These are phyloP conservation scores for Arctium minus DNA, from an alignment of 129 eudicot genomes.

Conservation along the genomic window DNA sequence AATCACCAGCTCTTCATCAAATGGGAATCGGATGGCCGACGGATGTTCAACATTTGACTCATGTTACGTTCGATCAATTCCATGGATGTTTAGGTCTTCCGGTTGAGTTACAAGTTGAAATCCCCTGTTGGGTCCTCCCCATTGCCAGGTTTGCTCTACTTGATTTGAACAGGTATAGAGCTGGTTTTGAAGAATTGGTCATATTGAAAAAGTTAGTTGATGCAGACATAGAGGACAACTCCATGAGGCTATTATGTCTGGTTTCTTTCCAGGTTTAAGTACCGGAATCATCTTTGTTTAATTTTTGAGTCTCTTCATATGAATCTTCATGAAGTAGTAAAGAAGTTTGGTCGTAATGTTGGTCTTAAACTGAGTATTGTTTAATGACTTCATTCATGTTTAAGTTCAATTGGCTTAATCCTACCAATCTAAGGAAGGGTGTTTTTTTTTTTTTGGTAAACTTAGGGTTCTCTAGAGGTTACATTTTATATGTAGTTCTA, in stretches of 20 bases:
- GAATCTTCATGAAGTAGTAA: conserved; percentile 97
- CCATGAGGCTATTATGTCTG: conserved; percentile 73
- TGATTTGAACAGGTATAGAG: conserved; percentile 61
- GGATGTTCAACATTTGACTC: conserved; percentile 75
- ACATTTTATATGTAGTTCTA: no score
- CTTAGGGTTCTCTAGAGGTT: no score
- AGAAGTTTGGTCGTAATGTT: conserved; percentile 98
- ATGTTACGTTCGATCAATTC: conserved; percentile 89
- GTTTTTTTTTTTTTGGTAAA: no score
- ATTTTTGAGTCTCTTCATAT: conserved; percentile 99
- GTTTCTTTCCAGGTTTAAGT: conserved; percentile 84
- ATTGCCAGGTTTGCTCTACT: conserved; percentile 63
- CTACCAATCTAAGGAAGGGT: no score
- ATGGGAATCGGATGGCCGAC: conserved; percentile 99
- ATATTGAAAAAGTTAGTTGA: conserved; percentile 90
- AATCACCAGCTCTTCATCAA: conserved; percentile 32
- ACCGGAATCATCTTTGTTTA: conserved; percentile 95
- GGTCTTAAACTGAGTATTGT: conserved; percentile 98
- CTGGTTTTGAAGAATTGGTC: conserved; percentile 88
- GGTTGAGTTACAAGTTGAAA: conserved; percentile 75
- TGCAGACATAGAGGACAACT: conserved; percentile 74
- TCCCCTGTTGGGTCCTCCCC: conserved; percentile 71
- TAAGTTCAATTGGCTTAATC: no score
- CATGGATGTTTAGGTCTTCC: conserved; percentile 92
- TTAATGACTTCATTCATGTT: no score